Evolutionary conservation across 805 yeast genomes (phyloP), one percentile per base, ranked within the genome.

Genomic region (Lachancea fermentati): DNA sequence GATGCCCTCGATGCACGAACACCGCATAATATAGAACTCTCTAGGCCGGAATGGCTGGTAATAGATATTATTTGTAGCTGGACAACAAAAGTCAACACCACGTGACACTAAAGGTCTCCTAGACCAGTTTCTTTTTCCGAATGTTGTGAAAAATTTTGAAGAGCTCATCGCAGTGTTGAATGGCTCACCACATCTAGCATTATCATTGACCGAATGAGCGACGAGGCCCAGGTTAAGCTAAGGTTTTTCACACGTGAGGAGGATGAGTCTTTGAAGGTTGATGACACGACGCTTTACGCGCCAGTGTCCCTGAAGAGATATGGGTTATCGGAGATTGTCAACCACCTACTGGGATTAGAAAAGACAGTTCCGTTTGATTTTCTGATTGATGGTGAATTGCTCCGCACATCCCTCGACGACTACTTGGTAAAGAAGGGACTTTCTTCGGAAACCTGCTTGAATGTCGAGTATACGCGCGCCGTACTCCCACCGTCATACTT

Each of bases 241-340:
- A 79, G 81, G 50, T 81, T 86, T 64, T 78, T 84, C 67, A 89
- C 97, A 34, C 76, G 91, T 51, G 97, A 91, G 52, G 81, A 78
- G 47, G 91, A 83, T 55, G 79, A 77, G 46, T 57, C 76, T 13
- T 62, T 91, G 35, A 83, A 81, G 33, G 86, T 86, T 8, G 68
- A 76, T 14, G 93, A 86, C 44, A 76, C 82, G 37, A 95, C 98
- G 11, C 71, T 93, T 41, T 84, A 73, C 58, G 97, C 88, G 18
- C 98, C 98, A 16, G 82, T 83, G 16, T 65, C 82, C 3, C 72
- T 93, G 50, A 88, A 85, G 52, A 76, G 97, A 63, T 89, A 78
- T 60, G 98, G 98, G 42, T 73, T 93, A 30, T 86, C 96, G 4
- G 97, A 93, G 65, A 81, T 93, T 59, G 96, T 93, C 16, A 93